A percentile compares a stretch with the other conserved stretches of the same genome.
Evolutionary conservation across 192 early-diverging fungal species (phyloP).

Genomic region (Coemansia reversa): DNA sequence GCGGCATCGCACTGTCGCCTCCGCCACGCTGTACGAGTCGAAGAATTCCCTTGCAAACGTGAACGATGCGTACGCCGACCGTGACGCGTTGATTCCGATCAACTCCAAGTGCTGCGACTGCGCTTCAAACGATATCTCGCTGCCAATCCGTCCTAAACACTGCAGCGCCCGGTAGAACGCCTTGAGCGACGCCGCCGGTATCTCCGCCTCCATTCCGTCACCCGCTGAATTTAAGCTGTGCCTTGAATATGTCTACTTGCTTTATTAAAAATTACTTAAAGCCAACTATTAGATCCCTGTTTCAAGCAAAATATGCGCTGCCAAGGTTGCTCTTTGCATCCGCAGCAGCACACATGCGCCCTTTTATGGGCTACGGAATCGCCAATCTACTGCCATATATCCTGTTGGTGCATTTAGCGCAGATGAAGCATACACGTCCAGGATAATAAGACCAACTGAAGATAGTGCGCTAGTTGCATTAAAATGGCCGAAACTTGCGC

Average conservation of each 20-base stretch:
- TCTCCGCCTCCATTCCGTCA: constrained; percentile 42
- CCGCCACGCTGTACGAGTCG: constrained; percentile 57
- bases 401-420: too few species aligned
- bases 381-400: too few species aligned
- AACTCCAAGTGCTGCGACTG: constrained; percentile 55
- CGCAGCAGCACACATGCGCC: neutral
- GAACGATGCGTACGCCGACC: constrained; percentile 63
- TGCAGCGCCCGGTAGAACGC: constrained; percentile 59
- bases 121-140: constrained; percentile 63
- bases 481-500: constrained; percentile 88
- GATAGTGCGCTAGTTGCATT: too few species aligned
- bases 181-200: constrained; percentile 48
- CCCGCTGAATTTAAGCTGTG: neutral
- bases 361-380: constrained; percentile 13
- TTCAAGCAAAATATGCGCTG: constrained; percentile 7
- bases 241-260: neutral
- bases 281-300: neutral
- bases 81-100: constrained; percentile 65
- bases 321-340: constrained; percentile 1
- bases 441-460: too few species aligned
- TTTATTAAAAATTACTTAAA: constrained; percentile 4
- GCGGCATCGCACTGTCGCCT: constrained; percentile 34
- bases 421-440: too few species aligned
- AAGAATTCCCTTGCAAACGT: constrained; percentile 64
- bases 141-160: constrained; percentile 62